These are phyloP conservation scores for Diaporthe ampelina DNA, from an alignment of 2,329 filamentous ascomycete species.

Conservation along the genomic window DNA sequence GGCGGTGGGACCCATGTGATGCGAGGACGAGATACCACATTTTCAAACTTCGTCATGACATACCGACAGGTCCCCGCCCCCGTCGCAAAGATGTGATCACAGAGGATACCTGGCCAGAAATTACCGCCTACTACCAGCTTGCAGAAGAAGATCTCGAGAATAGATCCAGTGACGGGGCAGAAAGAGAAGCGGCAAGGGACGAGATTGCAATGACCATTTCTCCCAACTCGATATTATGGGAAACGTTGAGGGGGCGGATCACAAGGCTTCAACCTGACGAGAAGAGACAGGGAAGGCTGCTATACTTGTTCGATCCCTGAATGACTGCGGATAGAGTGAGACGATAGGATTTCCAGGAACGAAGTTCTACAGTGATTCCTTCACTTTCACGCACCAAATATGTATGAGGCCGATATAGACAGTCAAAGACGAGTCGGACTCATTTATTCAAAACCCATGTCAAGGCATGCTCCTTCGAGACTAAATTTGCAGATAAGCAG, in stretches of 20 bases:
- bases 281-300: slow-evolving; percentile 20
- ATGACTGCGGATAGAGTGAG: not conserved
- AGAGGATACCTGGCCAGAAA: slow-evolving; percentile 19
- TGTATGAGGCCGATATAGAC: not conserved
- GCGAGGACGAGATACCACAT: slow-evolving; percentile 11
- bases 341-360: not conserved
- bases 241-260: not conserved
- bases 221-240: slow-evolving; percentile 7
- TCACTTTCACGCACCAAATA: not conserved
- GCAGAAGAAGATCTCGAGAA: not conserved
- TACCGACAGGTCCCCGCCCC: not conserved
- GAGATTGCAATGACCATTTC: not conserved
- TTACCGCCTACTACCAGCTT: not conserved
- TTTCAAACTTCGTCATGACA: slow-evolving; percentile 15
- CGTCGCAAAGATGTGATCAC: not conserved
- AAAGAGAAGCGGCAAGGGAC: not conserved
- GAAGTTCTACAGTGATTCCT: not conserved
- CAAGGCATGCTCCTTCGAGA: not conserved
- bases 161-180: not conserved
- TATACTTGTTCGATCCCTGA: slow-evolving; percentile 26
- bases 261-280: slow-evolving; percentile 15
- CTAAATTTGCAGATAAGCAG: not conserved
- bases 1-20: slow-evolving; percentile 25
- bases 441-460: not conserved
- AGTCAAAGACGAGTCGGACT: not conserved